Evolutionary conservation across 2,329 filamentous ascomycete genomes (phyloP), one percentile per base, ranked within the genome.

Genomic region (Pseudogymnoascus pannorum): DNA sequence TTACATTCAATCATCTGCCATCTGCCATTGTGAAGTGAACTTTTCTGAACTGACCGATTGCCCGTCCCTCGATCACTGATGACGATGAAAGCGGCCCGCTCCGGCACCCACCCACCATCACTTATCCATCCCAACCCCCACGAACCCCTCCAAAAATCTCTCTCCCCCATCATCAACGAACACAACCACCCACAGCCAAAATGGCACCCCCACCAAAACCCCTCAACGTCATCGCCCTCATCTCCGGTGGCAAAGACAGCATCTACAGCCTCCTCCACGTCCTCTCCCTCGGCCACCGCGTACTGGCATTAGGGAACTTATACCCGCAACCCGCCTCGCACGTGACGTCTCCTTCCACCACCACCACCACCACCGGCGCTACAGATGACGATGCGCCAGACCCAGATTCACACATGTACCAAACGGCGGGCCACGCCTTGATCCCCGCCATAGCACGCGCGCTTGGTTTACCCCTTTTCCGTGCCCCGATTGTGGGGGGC

Each of bases 391-490:
- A 81, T 35, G 77, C 79, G 65, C 76, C 81, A 61, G 90, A 97
- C 73, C 81, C 96, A 68, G 91, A 99, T 75, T 97, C 92, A 77
- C 97, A 94, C 85, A 99, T 99, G 94, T 99, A 97, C 79, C 94
- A 99, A 78, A 99, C 94, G 2, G 90, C 97, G 63, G 94, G 94
- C 11, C 91, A 97, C 75, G 82, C 85, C 62, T 79, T 97, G 16
- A 87, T 97, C 62, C 91, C 92, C 2, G 81, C 96, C 14, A 97
- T 97, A 72, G 86, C 87, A 63, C 75, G 83, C 57, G 92, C 91
- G 33, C 86, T 96, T 1, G 85, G 81, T 0, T 79, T 97, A 33
- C 93, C 93, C 22, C 80, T 99, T 1, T 97, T 94, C 74, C 87
- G 94, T 18, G 84, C 87, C 67, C 78, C 85, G 60, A 97, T 97